A percentile compares a stretch with the other conserved stretches of the same genome.
Evolutionary conservation across 2,329 filamentous ascomycete genomes (phyloP).

Genomic region (Aspergillus ibericus): DNA sequence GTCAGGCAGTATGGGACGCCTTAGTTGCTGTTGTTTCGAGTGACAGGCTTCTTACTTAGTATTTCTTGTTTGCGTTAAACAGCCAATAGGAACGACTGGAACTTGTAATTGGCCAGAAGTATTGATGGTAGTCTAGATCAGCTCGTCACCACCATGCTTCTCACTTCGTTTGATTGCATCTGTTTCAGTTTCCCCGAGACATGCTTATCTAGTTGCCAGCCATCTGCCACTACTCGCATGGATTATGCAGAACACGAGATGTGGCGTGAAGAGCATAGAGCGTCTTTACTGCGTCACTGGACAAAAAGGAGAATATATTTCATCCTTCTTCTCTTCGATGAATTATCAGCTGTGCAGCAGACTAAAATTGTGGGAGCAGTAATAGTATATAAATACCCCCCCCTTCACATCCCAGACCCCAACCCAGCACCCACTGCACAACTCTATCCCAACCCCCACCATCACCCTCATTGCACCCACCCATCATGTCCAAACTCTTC

Average conservation of each 20-base stretch:
- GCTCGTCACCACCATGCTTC: neutral
- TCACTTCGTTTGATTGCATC: neutral
- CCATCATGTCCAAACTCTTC: neutral
- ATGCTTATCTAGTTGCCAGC: neutral
- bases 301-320: no score
- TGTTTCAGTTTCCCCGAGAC: neutral
- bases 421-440: no score
- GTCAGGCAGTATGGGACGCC: no score
- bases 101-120: neutral
- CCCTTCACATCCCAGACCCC: neutral
- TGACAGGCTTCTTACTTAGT: no score
- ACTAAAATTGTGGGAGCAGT: no score
- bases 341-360: neutral
- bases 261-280: neutral
- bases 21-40: no score
- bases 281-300: neutral
- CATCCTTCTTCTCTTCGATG: no score
- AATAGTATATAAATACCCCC: neutral
- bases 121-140: neutral
- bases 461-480: neutral
- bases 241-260: neutral
- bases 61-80: no score
- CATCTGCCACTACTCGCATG: neutral
- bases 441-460: neutral
- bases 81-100: neutral